A percentile compares a stretch with the other conserved stretches of the same genome.
Evolutionary conservation across 2,329 filamentous ascomycete species (phyloP).

Genomic region (Ophiostoma tasmaniense): DNA sequence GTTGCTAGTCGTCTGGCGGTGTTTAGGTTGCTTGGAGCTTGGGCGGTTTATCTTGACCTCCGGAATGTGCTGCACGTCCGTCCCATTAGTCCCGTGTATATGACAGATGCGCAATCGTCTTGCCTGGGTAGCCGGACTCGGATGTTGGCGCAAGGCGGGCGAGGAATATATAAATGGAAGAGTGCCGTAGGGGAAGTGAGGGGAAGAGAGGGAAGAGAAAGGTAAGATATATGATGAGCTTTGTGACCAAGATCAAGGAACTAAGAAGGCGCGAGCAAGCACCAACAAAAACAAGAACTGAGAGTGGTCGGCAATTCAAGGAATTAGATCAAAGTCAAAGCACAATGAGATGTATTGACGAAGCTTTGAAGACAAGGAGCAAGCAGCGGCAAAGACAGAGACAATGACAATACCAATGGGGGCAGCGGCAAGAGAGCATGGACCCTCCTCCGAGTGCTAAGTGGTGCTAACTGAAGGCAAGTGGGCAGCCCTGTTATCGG

Average conservation of each 20-base stretch:
- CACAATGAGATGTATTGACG: neutral
- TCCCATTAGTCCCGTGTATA: neutral
- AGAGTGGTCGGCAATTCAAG: neutral
- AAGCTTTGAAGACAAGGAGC: neutral
- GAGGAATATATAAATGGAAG: neutral
- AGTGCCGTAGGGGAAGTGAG: neutral
- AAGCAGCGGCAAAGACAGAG: neutral
- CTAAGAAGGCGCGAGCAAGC: neutral
- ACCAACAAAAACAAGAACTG: neutral
- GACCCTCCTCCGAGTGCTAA: neutral
- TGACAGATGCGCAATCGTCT: neutral
- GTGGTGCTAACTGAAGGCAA: neutral
- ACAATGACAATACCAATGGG: neutral
- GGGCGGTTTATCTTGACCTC: neutral
- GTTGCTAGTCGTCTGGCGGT: neutral
- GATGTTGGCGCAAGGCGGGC: neutral
- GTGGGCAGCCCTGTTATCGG: constrained; percentile 12
- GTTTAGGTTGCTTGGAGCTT: neutral
- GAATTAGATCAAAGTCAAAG: neutral
- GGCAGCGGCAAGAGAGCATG: constrained; percentile 1
- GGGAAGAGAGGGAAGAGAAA: neutral
- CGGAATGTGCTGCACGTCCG: neutral
- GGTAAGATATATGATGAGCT: neutral
- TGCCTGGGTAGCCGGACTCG: neutral
- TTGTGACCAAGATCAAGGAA: neutral